Percentiles rank a stretch among this genome's conserved stretches.
phyloP scores from a whole-genome alignment of 2,329 filamentous ascomycete species.

The Diaporthe ampelina region DNA sequence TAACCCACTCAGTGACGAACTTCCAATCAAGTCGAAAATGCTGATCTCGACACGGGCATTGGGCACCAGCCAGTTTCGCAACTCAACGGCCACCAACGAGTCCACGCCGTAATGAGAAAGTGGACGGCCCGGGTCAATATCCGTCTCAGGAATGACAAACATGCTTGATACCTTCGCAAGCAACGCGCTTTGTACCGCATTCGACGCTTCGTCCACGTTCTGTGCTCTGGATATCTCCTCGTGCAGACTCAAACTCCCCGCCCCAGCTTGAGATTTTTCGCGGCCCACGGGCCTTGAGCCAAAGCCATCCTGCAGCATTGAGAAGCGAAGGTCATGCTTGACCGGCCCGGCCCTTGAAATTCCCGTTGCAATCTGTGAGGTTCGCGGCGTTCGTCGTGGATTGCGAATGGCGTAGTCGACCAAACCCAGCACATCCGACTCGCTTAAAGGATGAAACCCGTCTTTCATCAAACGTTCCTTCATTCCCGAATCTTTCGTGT shows the following conservation, averaged over 20 bases:
- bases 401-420: background rate
- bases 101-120: slow-evolving; percentile 34
- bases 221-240: background rate
- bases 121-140: slow-evolving; percentile 11
- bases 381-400: background rate
- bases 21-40: slow-evolving; percentile 13
- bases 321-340: background rate
- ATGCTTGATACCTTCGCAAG: background rate
- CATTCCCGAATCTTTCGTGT: background rate
- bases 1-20: background rate
- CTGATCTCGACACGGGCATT: background rate
- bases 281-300: background rate
- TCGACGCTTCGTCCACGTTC: background rate
- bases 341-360: fast-evolving
- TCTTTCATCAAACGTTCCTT: background rate
- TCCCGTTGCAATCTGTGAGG: background rate
- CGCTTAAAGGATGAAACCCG: background rate
- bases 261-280: background rate
- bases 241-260: background rate
- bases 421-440: background rate
- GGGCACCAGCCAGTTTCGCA: slow-evolving; percentile 34
- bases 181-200: background rate
- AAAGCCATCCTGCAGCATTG: background rate
- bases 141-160: background rate
- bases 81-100: slow-evolving; percentile 36